These are phyloP conservation scores for Aspergillus fructus DNA, from an alignment of 2,329 filamentous ascomycete genomes.

Conservation along the genomic window DNA sequence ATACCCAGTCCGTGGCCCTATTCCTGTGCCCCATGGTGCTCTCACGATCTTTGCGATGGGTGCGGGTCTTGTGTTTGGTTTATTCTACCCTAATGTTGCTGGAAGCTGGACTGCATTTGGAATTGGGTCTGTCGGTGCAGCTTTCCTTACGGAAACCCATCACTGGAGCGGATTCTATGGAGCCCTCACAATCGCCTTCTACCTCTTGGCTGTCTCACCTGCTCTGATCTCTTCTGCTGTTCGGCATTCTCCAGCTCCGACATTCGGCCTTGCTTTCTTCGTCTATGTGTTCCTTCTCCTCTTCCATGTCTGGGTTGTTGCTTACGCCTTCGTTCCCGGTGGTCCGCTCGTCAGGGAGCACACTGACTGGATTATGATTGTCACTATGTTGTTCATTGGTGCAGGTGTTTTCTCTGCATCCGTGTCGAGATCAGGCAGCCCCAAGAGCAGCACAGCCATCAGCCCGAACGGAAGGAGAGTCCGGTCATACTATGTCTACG, in stretches of 20 bases:
- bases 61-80: conserved; percentile 71
- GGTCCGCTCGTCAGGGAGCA: conserved; percentile 89
- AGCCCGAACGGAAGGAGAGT: conserved; percentile 47
- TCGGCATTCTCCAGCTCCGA: conserved; percentile 71
- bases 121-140: conserved; percentile 74
- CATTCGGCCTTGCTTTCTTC: conserved; percentile 86
- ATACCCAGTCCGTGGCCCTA: conserved; percentile 83
- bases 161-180: conserved; percentile 93
- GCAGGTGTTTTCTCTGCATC: conserved; percentile 74
- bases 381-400: conserved; percentile 80
- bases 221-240: conserved; percentile 74
- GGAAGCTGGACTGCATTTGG: conserved; percentile 79
- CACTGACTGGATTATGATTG: conserved; percentile 92
- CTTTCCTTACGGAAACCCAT: conserved; percentile 70
- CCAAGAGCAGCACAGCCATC: conserved; percentile 41
- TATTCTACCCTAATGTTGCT: conserved; percentile 68
- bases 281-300: conserved; percentile 91
- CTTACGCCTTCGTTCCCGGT: conserved; percentile 95
- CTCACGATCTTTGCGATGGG: conserved; percentile 87
- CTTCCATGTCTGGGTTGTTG: conserved; percentile 98
- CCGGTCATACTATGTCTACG: conserved; percentile 68
- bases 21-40: conserved; percentile 85
- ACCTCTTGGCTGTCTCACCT: conserved; percentile 76
- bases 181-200: conserved; percentile 70
- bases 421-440: conserved; percentile 52